phyloP scores from a whole-genome alignment of 2,329 filamentous ascomycete genomes.

The Aspergillus sp. region DNA sequence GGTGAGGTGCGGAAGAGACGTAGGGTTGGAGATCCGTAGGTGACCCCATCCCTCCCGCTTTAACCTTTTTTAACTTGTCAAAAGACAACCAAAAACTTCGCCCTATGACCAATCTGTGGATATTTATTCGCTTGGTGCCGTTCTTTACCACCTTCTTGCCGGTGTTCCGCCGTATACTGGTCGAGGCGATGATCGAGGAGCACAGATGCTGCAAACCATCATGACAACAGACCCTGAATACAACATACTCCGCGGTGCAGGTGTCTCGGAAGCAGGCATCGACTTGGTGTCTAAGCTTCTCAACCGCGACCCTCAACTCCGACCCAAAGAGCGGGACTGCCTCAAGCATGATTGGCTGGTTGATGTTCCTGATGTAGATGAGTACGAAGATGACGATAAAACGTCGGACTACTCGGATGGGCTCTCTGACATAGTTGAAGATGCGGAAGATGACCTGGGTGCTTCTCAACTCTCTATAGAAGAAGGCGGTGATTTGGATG shows the following conservation, averaged over 20 bases:
- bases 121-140: conserved; percentile 93
- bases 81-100: conserved; percentile 49
- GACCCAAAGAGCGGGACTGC: conserved; percentile 71
- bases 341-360: conserved; percentile 73
- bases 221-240: conserved; percentile 75
- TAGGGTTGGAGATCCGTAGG: conserved; percentile 51
- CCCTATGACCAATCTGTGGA: conserved; percentile 91
- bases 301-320: conserved; percentile 72
- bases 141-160: conserved; percentile 84
- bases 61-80: conserved; percentile 18
- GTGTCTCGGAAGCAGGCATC: conserved; percentile 66
- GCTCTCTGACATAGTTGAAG: conserved; percentile 40
- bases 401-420: conserved; percentile 47
- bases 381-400: conserved; percentile 64
- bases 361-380: conserved; percentile 52
- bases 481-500: conserved; percentile 42
- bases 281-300: conserved; percentile 79
- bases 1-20: conserved; percentile 63
- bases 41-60: conserved; percentile 7
- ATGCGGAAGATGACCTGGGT: conserved; percentile 43
- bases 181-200: conserved; percentile 71
- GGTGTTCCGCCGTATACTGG: conserved; percentile 78
- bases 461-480: conserved; percentile 66
- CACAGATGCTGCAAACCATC: conserved; percentile 75
- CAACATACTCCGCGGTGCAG: conserved; percentile 57